Percentiles rank a stretch among this genome's conserved stretches.
phyloP scores from a whole-genome alignment of 1,284 basidiomycete species.

The Vanrija humicola region DNA sequence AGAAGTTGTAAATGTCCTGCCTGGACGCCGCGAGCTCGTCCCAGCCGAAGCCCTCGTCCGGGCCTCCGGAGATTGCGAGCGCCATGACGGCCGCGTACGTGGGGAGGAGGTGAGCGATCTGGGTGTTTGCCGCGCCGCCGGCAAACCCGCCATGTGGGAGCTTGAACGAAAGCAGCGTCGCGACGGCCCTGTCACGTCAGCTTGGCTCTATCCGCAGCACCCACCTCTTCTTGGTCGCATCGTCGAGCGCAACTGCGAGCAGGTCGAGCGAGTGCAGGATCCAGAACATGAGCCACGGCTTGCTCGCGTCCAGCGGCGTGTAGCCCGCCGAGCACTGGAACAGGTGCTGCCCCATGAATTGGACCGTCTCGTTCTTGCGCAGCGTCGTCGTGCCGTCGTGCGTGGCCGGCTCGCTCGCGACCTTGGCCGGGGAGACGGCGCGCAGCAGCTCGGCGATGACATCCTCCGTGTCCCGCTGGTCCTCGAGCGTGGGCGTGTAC shows the following conservation, averaged over 20 bases:
- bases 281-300: constrained; percentile 92
- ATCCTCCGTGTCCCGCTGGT: constrained; percentile 66
- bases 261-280: constrained; percentile 72
- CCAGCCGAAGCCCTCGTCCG: constrained; percentile 65
- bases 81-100: constrained; percentile 86
- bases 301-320: constrained; percentile 79
- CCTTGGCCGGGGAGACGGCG: constrained; percentile 2
- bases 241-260: constrained; percentile 72
- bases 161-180: constrained; percentile 69
- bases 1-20: constrained; percentile 78
- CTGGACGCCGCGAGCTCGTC: constrained; percentile 65
- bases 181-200: constrained; percentile 22
- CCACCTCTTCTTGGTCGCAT: constrained; percentile 66
- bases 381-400: constrained; percentile 19
- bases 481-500: constrained; percentile 60
- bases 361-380: constrained; percentile 33
- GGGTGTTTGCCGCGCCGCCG: constrained; percentile 72
- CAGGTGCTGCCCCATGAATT: constrained; percentile 37
- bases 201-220: constrained; percentile 20
- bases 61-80: constrained; percentile 72
- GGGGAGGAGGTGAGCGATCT: constrained; percentile 80
- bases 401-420: constrained; percentile 34
- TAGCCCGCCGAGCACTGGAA: constrained; percentile 58
- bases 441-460: constrained; percentile 48
- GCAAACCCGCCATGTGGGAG: constrained; percentile 83